phyloP scores from a whole-genome alignment of 805 yeast genomes.

The Saccharomycopsis fermentans region DNA sequence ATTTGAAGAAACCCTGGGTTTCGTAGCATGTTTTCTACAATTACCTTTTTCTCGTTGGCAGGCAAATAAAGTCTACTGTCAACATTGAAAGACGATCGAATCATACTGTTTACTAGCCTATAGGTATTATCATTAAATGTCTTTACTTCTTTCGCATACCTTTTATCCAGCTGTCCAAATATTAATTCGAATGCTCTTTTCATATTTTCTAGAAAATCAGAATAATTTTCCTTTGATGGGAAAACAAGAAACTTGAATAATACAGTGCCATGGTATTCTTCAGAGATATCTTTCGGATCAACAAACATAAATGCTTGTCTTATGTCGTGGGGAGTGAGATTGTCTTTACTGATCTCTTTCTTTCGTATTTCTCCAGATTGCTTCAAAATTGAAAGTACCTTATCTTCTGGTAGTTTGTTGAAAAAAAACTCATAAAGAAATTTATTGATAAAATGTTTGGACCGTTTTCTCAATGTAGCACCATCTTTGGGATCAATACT shows the following conservation, averaged over 20 bases:
- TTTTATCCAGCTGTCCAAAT: not conserved
- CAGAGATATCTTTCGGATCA: not conserved
- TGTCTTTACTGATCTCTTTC: not conserved
- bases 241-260: not conserved
- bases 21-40: not conserved
- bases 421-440: not conserved
- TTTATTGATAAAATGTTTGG: not conserved
- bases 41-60: not conserved
- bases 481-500: conserved; percentile 2
- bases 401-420: not conserved
- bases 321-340: not conserved
- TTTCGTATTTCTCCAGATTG: not conserved
- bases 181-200: not conserved
- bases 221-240: conserved; percentile 4
- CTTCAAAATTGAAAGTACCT: not conserved
- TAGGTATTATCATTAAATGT: not conserved
- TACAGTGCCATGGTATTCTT: not conserved
- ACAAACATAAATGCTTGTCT: not conserved
- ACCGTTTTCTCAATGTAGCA: conserved; percentile 1
- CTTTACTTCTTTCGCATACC: not conserved
- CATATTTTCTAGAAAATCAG: not conserved
- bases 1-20: not conserved
- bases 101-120: not conserved
- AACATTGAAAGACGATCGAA: not conserved
- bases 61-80: not conserved